phyloP scores from a whole-genome alignment of 495 filamentous ascomycete species.

The Rhizodiscina lignyota region DNA sequence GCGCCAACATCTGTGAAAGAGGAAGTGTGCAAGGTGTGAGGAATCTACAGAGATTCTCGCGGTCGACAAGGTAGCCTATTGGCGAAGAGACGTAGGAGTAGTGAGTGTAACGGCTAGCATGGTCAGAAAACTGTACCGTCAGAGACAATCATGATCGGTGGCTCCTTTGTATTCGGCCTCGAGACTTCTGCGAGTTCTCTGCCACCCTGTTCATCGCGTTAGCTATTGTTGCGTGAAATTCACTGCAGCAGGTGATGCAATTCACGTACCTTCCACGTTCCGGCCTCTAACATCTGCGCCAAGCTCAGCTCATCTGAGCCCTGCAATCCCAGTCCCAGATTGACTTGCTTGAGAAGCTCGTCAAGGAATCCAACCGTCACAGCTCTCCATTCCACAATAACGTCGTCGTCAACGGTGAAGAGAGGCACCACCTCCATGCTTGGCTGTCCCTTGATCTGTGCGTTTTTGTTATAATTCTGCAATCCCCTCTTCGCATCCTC shows the following conservation, averaged over 20 bases:
- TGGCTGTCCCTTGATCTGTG: slow-evolving; percentile 54
- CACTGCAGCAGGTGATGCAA: too few species aligned
- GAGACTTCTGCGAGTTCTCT: slow-evolving; percentile 92
- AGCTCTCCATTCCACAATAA: slow-evolving; percentile 76
- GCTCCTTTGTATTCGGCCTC: slow-evolving; percentile 88
- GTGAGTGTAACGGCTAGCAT: too few species aligned
- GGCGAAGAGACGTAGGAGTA: too few species aligned
- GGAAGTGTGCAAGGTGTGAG: too few species aligned
- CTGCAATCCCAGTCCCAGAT: slow-evolving; percentile 38
- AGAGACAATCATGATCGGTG: slow-evolving; percentile 89
- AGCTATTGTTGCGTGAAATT: background rate
- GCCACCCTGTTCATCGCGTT: slow-evolving; percentile 49
- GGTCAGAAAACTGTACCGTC: slow-evolving; percentile 88
- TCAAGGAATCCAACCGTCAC: slow-evolving; percentile 77
- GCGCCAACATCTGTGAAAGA: too few species aligned
- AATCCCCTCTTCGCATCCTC: slow-evolving; percentile 50
- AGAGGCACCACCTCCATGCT: slow-evolving; percentile 58
- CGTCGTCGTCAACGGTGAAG: slow-evolving; percentile 65
- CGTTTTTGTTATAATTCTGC: slow-evolving; percentile 53
- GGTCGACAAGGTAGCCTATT: too few species aligned
- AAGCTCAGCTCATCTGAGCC: slow-evolving; percentile 44
- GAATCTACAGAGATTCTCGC: too few species aligned
- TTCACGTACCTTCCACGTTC: slow-evolving; percentile 75
- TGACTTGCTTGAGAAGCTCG: slow-evolving; percentile 54
- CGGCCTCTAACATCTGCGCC: slow-evolving; percentile 72